These are phyloP conservation scores for Xylaria polymorpha DNA, from an alignment of 2,329 filamentous ascomycete species.

Conservation along the genomic window DNA sequence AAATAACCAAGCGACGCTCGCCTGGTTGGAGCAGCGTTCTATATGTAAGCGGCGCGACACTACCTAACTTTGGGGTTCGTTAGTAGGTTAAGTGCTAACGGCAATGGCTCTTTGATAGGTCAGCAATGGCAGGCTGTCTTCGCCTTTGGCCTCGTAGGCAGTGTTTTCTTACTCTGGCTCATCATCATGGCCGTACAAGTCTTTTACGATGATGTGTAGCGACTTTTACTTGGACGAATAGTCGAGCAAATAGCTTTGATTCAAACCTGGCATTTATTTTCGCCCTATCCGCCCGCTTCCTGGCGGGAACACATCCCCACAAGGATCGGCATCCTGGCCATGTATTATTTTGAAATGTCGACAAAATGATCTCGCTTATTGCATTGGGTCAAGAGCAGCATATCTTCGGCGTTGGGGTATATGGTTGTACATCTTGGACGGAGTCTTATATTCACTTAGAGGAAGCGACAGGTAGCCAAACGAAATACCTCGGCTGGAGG, in stretches of 20 bases:
- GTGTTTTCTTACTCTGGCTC: conserved; percentile 73
- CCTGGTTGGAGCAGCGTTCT: conserved; percentile 71
- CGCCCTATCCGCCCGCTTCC: background rate
- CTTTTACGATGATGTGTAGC: conserved; percentile 56
- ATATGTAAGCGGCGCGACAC: conserved; percentile 65
- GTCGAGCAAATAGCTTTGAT: background rate
- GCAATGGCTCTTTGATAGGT: conserved; percentile 52
- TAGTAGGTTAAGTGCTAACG: background rate
- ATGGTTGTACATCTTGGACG: background rate
- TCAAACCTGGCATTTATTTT: background rate
- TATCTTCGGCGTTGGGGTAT: conserved; percentile 17
- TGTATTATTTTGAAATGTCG: conserved; percentile 16
- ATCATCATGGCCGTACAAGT: conserved; percentile 76
- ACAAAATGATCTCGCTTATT: background rate
- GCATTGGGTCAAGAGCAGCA: conserved; percentile 10
- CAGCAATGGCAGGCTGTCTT: conserved; percentile 74
- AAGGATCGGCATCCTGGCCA: background rate
- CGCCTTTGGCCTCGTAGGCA: conserved; percentile 69
- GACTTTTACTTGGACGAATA: background rate
- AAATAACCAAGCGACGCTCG: conserved; percentile 65
- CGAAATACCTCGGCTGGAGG: conserved; percentile 3
- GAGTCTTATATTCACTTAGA: background rate
- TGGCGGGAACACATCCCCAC: background rate
- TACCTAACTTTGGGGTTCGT: background rate
- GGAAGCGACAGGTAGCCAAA: background rate